These are phyloP conservation scores for Macroventuria anomochaeta DNA, from an alignment of 2,329 filamentous ascomycete genomes.

Conservation along the genomic window DNA sequence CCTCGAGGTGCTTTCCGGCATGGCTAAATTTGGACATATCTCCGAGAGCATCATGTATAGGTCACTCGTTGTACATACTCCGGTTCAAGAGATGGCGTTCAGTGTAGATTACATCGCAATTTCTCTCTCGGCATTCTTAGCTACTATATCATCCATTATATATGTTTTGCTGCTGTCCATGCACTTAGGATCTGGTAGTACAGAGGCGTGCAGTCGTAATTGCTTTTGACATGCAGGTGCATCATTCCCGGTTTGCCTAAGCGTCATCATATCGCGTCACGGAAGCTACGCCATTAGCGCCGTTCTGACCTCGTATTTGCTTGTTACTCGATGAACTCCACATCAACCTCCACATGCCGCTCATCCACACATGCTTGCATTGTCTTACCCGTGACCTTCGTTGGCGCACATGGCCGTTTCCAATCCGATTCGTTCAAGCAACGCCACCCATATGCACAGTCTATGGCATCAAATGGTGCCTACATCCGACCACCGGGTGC, in stretches of 20 bases:
- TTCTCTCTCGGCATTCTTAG: conserved; percentile 5
- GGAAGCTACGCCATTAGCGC: conserved; percentile 5
- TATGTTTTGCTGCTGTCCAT: background rate
- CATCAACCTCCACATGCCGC: conserved; percentile 7
- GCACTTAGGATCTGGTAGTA: background rate
- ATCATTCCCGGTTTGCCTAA: conserved; percentile 1
- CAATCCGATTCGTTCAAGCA: background rate
- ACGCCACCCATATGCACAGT: background rate
- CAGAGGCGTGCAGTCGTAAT: background rate
- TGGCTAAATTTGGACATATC: conserved; percentile 20
- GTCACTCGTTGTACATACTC: conserved; percentile 9
- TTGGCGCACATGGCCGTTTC: conserved; percentile 2
- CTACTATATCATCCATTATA: background rate
- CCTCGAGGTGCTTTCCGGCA: background rate
- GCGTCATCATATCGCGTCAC: background rate
- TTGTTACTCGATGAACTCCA: conserved; percentile 12
- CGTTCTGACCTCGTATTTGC: conserved; percentile 8
- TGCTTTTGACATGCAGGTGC: conserved; percentile 16
- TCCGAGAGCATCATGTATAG: background rate
- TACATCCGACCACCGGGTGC: conserved; percentile 1
- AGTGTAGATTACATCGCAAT: background rate
- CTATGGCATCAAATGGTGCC: background rate
- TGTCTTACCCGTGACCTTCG: background rate
- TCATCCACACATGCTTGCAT: background rate
- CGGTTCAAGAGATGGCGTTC: background rate